Base-by-base conservation (phyloP, 306 rosid species). In the Trifolium subterraneum region DNA sequence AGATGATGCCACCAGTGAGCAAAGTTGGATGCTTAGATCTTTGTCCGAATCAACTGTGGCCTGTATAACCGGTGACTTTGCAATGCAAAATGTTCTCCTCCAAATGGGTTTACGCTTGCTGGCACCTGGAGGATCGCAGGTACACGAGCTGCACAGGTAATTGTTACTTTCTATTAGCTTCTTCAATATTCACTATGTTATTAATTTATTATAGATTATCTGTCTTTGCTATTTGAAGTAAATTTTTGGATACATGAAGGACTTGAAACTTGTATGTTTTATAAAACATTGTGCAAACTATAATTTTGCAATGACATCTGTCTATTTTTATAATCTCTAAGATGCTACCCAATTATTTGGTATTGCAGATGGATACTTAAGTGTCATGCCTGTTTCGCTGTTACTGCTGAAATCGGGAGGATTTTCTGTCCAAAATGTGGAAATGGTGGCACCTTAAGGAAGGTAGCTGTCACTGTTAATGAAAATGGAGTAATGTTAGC, bases 361-460 rank as follows among this genome's bases (percentile, higher is more conserved):
- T 68, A 71, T 73, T 73, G 36, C 87, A 92, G 97, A 90, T 95
- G 99, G 99, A 87, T 95, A 76, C 90, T 90, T 41, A 92, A 87
- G 83, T 95, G 98, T 68, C 99, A 92, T 80, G 98, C 98, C 44
- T 95, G 99, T 81, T 86, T 79, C 66, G 64, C 88, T 19, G 92
- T 92, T 67, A 95, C 98, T 56, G 88, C 87, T 72, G 99, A 92
- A 74, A 86, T 86, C 74, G 97, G 93, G 77, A 92, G 87, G 80
- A 88, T 95, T 51, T 92, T 95, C 83, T 90, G 99, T 77, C 97
- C 98, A 2, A 92, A 92, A 68, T 92, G 99, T 83, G 99, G 99
- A 80, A 95, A 92, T 78, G 99, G 99, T 71, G 99, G 98, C 67
- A 95, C 98, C 78, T 81, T 95, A 79, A 93, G 91, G 35, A 95